These are phyloP conservation scores for Pestalotiopsis sp. DNA, from an alignment of 2,329 filamentous ascomycete species.

Conservation along the genomic window DNA sequence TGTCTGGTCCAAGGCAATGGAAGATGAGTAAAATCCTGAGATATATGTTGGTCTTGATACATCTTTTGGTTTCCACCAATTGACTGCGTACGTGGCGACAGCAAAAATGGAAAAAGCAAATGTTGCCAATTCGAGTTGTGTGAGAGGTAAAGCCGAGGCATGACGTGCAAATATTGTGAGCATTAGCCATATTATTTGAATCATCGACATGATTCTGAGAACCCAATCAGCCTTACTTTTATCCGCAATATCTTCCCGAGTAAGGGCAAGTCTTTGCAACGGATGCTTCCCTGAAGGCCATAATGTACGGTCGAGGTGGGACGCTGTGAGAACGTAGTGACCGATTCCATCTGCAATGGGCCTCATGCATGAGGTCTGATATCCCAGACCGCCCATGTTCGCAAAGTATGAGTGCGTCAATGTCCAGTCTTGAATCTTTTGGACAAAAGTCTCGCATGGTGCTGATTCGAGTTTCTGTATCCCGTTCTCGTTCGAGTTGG, in stretches of 20 bases:
- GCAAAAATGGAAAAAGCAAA: not conserved
- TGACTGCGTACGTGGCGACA: not conserved
- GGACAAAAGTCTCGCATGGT: no score
- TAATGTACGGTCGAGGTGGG: not conserved
- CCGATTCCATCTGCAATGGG: no score
- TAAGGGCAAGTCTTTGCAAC: not conserved
- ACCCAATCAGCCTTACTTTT: not conserved
- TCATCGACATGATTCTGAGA: not conserved
- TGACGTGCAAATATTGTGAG: not conserved
- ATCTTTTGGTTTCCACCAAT: conserved; percentile 1
- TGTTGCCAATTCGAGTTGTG: not conserved
- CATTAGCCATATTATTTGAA: not conserved
- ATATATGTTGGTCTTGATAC: not conserved
- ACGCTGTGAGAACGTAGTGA: not conserved
- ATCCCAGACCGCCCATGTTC: not conserved
- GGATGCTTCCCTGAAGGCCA: not conserved
- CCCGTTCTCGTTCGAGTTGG: not conserved
- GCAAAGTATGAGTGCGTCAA: not conserved
- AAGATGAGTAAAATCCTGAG: not conserved
- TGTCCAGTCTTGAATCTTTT: not conserved
- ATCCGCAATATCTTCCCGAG: not conserved
- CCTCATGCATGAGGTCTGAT: not conserved
- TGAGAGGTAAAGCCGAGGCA: not conserved
- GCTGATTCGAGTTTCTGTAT: not conserved
- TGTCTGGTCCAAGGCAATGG: not conserved